These are phyloP conservation scores for Scheffersomyces ergatensis DNA, from an alignment of 805 yeast genomes.

Conservation along the genomic window DNA sequence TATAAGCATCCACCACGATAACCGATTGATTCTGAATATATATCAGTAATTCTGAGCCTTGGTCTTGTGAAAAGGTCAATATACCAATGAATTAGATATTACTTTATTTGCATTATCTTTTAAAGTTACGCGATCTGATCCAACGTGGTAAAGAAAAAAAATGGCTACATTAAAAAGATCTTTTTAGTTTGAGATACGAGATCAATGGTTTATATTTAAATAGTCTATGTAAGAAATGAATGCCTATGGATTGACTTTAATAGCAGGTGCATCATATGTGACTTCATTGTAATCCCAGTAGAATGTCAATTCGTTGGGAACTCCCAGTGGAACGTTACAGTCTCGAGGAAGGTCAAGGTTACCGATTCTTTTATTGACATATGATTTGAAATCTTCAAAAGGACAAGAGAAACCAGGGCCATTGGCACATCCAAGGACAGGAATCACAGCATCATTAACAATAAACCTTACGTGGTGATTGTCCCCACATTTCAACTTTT, in stretches of 20 bases:
- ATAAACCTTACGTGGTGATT: slow-evolving; percentile 34
- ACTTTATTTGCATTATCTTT: too few relatives aligned
- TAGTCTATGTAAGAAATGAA: too few relatives aligned
- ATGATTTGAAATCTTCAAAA: slow-evolving; percentile 31
- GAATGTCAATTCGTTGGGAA: slow-evolving; percentile 30
- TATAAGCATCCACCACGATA: too few relatives aligned
- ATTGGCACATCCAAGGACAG: slow-evolving; percentile 27
- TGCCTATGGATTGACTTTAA: slow-evolving; percentile 3
- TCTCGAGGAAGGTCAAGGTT: slow-evolving; percentile 22
- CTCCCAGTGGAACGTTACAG: slow-evolving; percentile 22
- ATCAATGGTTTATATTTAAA: too few relatives aligned
- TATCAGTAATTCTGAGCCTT: too few relatives aligned
- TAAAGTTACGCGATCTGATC: too few relatives aligned
- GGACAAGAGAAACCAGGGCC: slow-evolving; percentile 46
- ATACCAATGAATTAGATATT: too few relatives aligned
- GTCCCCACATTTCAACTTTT: slow-evolving; percentile 30
- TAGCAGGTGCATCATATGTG: slow-evolving; percentile 7
- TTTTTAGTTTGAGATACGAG: too few relatives aligned
- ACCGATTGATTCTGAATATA: too few relatives aligned
- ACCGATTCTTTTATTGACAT: slow-evolving; percentile 25
- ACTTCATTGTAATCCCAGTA: slow-evolving; percentile 37
- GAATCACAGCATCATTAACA: slow-evolving; percentile 40
- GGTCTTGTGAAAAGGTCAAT: too few relatives aligned
- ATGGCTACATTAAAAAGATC: too few relatives aligned
- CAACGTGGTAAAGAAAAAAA: too few relatives aligned